Evolutionary conservation across 371 early-diverging fungal genomes (phyloP).

Genomic region (Mortierella sp.): DNA sequence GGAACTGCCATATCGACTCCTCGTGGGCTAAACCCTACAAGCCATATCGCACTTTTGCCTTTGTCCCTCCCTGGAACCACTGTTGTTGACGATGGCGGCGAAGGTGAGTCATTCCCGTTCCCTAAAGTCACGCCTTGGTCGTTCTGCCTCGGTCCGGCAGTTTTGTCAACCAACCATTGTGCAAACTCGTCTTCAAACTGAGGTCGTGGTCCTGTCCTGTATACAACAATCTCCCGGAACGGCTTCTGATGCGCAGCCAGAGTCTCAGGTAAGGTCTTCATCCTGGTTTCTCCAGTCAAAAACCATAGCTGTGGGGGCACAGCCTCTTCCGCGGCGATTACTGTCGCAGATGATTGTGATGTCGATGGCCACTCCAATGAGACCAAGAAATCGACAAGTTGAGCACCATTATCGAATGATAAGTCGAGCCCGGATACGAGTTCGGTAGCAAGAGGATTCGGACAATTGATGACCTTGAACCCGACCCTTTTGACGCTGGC

Average conservation of each 20-base stretch:
- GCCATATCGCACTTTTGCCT: constrained; percentile 8
- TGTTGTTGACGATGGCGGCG: too few relatives aligned
- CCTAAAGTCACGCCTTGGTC: too few relatives aligned
- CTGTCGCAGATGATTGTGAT: too few relatives aligned
- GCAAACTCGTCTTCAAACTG: constrained; percentile 14
- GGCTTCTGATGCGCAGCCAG: constrained; percentile 11
- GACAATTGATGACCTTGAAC: constrained; percentile 24
- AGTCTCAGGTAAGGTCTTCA: constrained; percentile 31
- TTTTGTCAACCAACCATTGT: constrained; percentile 5
- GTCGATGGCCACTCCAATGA: constrained; percentile 25
- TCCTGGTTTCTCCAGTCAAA: constrained; percentile 30
- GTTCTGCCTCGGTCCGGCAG: not conserved
- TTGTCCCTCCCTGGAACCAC: not conserved
- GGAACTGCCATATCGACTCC: constrained; percentile 30
- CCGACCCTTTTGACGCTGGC: constrained; percentile 17
- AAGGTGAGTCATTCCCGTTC: too few relatives aligned
- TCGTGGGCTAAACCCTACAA: constrained; percentile 40
- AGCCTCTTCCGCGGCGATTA: not conserved
- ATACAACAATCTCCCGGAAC: constrained; percentile 31
- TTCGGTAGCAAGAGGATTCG: too few relatives aligned
- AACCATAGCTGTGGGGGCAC: constrained; percentile 31
- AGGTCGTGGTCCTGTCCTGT: constrained; percentile 22
- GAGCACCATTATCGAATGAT: constrained; percentile 22
- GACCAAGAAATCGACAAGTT: constrained; percentile 27
- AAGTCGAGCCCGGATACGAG: not conserved